These are phyloP conservation scores for Limtongia smithiae DNA, from an alignment of 805 yeast genomes.

Conservation along the genomic window DNA sequence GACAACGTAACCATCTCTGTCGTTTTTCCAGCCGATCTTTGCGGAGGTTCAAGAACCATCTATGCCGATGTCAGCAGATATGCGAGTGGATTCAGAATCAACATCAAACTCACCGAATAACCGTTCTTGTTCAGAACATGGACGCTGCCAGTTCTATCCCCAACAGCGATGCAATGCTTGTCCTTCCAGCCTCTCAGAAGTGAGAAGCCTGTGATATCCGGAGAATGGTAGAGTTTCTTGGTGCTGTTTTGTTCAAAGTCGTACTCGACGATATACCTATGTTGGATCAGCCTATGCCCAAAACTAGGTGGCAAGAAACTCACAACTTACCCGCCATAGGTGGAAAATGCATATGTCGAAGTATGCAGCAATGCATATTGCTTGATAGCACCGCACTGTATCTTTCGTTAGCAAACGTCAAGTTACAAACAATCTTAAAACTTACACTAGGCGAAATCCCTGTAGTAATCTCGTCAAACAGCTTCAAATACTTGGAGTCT, in stretches of 20 bases:
- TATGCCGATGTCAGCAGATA: conserved; percentile 15
- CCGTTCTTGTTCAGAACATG: conserved; percentile 27
- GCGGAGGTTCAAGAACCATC: conserved; percentile 14
- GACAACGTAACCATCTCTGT: conserved; percentile 26
- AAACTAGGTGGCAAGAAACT: background rate
- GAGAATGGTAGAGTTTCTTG: conserved; percentile 32
- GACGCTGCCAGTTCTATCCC: conserved; percentile 36
- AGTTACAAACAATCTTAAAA: too few species aligned
- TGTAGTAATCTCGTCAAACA: conserved; percentile 31
- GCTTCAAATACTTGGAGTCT: conserved; percentile 4
- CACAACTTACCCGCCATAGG: conserved; percentile 31
- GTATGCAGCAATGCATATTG: conserved; percentile 5
- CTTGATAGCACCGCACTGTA: conserved; percentile 17
- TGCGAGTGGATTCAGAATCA: background rate
- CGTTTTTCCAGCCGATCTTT: conserved; percentile 4
- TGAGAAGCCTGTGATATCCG: conserved; percentile 42
- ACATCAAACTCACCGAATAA: too few species aligned
- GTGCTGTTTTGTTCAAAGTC: conserved; percentile 31
- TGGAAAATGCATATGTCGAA: conserved; percentile 30
- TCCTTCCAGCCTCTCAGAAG: conserved; percentile 42
- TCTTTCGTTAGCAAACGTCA: background rate
- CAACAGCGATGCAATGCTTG: conserved; percentile 25
- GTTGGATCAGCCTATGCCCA: background rate
- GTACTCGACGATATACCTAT: conserved; percentile 9
- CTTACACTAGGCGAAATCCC: conserved; percentile 2